phyloP scores from a whole-genome alignment of 768 basidiomycete genomes.

The Ramaria sp. region DNA sequence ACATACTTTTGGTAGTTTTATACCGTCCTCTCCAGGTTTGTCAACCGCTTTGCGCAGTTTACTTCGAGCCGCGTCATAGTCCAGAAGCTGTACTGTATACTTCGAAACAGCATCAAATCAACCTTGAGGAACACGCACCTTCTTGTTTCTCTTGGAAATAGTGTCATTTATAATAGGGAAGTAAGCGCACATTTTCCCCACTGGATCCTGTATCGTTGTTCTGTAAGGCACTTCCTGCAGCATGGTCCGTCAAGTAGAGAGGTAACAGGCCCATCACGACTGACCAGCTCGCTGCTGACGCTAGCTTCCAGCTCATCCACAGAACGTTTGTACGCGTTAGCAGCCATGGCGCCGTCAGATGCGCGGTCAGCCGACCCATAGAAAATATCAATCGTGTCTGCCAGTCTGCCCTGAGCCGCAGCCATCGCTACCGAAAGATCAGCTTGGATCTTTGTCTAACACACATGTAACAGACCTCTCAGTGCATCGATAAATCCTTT shows the following conservation, averaged over 20 bases:
- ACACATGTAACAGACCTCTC: slow-evolving; percentile 47
- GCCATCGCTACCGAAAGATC: slow-evolving; percentile 64
- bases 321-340: slow-evolving; percentile 90
- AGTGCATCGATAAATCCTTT: slow-evolving; percentile 93
- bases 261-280: slow-evolving; percentile 18
- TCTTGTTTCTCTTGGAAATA: slow-evolving; percentile 91
- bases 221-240: slow-evolving; percentile 85
- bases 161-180: slow-evolving; percentile 91
- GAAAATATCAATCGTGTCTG: slow-evolving; percentile 89
- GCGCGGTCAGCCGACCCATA: slow-evolving; percentile 76
- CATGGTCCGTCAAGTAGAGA: neutral
- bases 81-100: slow-evolving; percentile 55
- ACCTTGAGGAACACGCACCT: slow-evolving; percentile 36
- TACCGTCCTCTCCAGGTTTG: slow-evolving; percentile 89
- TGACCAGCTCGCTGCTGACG: slow-evolving; percentile 74
- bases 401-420: slow-evolving; percentile 81
- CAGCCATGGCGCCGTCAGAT: slow-evolving; percentile 92
- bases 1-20: slow-evolving; percentile 74
- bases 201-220: slow-evolving; percentile 88
- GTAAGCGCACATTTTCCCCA: slow-evolving; percentile 95
- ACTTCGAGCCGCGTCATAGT: slow-evolving; percentile 89
- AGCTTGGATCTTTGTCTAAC: neutral
- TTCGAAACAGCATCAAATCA: neutral
- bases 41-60: slow-evolving; percentile 82
- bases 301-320: slow-evolving; percentile 88